phyloP scores from a whole-genome alignment of 345 rosid species.

The Acer negundo region DNA sequence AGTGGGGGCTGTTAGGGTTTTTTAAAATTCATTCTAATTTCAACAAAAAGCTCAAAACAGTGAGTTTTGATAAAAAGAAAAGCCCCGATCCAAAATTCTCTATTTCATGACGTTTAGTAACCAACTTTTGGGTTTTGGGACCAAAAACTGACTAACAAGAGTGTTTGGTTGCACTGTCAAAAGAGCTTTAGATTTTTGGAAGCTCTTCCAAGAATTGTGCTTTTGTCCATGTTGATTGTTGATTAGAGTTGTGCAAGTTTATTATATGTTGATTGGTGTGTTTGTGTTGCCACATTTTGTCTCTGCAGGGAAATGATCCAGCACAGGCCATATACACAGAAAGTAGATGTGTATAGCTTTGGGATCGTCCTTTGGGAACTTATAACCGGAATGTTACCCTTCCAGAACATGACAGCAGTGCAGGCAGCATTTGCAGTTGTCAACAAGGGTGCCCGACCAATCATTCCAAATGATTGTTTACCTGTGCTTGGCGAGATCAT shows the following conservation, averaged over 20 bases:
- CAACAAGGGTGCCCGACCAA: slow-evolving; percentile 41
- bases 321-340: slow-evolving; percentile 47
- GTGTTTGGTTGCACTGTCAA: too few species aligned
- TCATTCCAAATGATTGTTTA: slow-evolving; percentile 36
- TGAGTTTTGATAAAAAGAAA: too few species aligned
- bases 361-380: slow-evolving; percentile 58
- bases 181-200: too few species aligned
- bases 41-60: too few species aligned
- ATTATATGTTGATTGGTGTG: neutral
- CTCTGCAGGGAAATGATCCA: slow-evolving; percentile 48
- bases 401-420: slow-evolving; percentile 49
- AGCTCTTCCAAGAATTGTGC: too few species aligned
- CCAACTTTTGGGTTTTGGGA: too few species aligned
- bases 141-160: too few species aligned
- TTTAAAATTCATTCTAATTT: too few species aligned
- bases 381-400: slow-evolving; percentile 41
- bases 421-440: slow-evolving; percentile 55
- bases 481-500: slow-evolving; percentile 41
- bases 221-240: neutral
- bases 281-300: neutral
- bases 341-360: slow-evolving; percentile 52
- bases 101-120: too few species aligned
- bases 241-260: neutral
- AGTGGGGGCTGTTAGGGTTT: too few species aligned
- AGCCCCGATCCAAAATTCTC: too few species aligned